Evolutionary conservation across 306 rosid species (phyloP), one percentile per base, ranked within the genome.

Genomic region (Prunus padus): DNA sequence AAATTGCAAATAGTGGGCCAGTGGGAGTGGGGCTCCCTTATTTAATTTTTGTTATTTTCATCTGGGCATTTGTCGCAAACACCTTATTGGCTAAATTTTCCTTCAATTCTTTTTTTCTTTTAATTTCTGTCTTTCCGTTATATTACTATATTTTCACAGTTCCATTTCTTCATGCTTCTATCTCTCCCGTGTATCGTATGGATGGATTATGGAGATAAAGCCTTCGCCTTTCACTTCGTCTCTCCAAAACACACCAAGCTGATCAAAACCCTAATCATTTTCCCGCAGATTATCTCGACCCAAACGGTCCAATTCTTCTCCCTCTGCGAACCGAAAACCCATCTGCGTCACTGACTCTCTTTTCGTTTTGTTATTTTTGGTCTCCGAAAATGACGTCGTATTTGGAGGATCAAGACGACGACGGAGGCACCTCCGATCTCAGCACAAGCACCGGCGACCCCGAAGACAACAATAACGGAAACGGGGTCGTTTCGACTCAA

Each of bases 371-470:
- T 70, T 2, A 3, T 28, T 2, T 31, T 23, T 14, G 8, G 28
- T 12, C 8, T 14, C 37, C 47, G 4, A 25, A 28, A 51, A 77
- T 73, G 83, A 71, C 76, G 71, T 81, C 85, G 74, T 74, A 73
- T 77, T 63, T 44, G 8, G 80, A 80, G 56, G 85, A 77, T 74
- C 78, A 73, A 14, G 80, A 69, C 42, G 85, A 73, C 77, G 85
- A 80, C 73, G 85, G 22, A 40, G 67, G 44, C 23, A 25, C 69
- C 68, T 84, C 83, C 74, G 88, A 84, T 78, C 81, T 75, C 54
- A 84, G 83, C 83, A 78, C 79, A 54, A 78, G 83, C 83, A 75
- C 78, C 13, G 84, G 72, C 2, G 83, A 81, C 50, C 80, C 42
- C 1, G 74, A 69, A 23, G 80, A 72, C 25, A 52, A 44, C n/a